Percentiles rank a stretch among this genome's conserved stretches.
phyloP scores from a whole-genome alignment of 2,329 filamentous ascomycete genomes.

The Diplodia corticola region DNA sequence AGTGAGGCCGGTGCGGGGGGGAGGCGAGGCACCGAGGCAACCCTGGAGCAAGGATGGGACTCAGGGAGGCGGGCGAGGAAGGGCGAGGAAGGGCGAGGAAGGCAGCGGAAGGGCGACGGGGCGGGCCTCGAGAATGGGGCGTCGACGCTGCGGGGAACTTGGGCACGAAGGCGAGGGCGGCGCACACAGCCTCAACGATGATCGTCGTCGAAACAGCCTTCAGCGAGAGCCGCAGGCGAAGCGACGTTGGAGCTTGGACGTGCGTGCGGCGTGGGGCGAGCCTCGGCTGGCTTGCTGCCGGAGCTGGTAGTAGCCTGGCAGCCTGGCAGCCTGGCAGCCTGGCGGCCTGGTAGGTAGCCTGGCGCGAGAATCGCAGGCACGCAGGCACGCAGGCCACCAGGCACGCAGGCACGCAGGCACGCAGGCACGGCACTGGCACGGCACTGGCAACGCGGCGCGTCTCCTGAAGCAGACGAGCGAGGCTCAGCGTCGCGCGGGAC shows the following conservation, averaged over 20 bases:
- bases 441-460: background rate
- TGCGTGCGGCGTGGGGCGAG: background rate
- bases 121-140: background rate
- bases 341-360: no score
- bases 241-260: background rate
- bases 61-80: background rate
- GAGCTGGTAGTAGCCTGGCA: no score
- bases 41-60: no score
- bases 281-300: background rate
- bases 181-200: constrained; percentile 14
- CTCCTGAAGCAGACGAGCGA: background rate
- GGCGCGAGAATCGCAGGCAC: no score
- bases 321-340: no score
- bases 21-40: no score
- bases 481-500: background rate
- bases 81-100: background rate
- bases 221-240: background rate
- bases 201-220: constrained; percentile 17
- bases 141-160: background rate
- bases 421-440: background rate
- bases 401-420: no score
- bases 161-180: constrained; percentile 11
- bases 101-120: background rate
- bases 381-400: no score
- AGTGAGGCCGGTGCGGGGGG: no score